Percentiles rank a stretch among this genome's conserved stretches.
These are phyloP conservation scores for Emericellopsis atlantica DNA, from an alignment of 2,329 filamentous ascomycete genomes.

Conservation along the genomic window DNA sequence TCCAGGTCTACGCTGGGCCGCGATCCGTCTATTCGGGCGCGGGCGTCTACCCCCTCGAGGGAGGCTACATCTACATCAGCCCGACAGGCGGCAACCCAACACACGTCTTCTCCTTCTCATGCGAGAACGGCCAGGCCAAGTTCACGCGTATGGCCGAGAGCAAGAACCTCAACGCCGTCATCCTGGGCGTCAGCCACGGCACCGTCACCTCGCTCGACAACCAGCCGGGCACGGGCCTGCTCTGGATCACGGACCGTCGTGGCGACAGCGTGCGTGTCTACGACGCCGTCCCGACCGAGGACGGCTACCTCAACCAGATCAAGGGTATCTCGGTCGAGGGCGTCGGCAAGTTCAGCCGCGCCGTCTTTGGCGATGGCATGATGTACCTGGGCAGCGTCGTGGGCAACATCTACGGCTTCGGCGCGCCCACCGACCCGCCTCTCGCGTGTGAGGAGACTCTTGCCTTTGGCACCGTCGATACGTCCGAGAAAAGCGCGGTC, in stretches of 20 bases:
- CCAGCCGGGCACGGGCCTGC: constrained; percentile 38
- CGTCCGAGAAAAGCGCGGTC: constrained; percentile 17
- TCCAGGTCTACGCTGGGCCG: constrained; percentile 28
- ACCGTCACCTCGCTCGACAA: constrained; percentile 42
- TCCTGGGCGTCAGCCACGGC: constrained; percentile 43
- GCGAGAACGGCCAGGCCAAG: constrained; percentile 32
- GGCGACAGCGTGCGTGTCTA: constrained; percentile 38
- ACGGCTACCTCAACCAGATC: constrained; percentile 31
- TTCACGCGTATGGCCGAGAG: constrained; percentile 41
- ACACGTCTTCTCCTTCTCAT: constrained; percentile 45
- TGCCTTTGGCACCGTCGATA: constrained; percentile 31
- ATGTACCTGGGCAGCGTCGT: constrained; percentile 38
- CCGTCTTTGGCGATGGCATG: constrained; percentile 43
- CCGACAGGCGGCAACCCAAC: constrained; percentile 37
- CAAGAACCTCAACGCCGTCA: constrained; percentile 33
- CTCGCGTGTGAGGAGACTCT: constrained; percentile 36
- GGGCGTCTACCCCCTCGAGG: constrained; percentile 33
- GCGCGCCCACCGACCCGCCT: constrained; percentile 38
- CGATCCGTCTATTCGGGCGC: constrained; percentile 33
- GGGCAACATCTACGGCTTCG: constrained; percentile 41
- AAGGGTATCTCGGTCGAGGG: constrained; percentile 37
- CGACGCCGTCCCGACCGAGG: constrained; percentile 28
- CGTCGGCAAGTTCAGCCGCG: constrained; percentile 42
- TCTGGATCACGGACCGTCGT: constrained; percentile 45
- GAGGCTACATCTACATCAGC: constrained; percentile 35